Evolutionary conservation across 257 asterid genomes (phyloP), one percentile per base, ranked within the genome.

Genomic region (Petrea volubilis): DNA sequence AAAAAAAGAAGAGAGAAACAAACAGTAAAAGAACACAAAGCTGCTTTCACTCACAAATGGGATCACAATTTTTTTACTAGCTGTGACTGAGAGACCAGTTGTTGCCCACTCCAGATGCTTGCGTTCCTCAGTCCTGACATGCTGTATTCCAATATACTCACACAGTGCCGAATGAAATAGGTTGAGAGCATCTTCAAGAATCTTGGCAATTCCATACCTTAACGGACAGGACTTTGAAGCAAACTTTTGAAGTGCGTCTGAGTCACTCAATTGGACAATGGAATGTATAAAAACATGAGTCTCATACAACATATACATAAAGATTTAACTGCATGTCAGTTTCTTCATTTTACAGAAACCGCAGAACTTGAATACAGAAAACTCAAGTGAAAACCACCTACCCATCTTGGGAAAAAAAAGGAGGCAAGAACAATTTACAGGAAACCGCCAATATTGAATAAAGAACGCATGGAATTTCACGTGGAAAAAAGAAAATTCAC

Each of bases 201-300:
- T 87, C 86, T 89, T 94, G 55, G 88, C 71, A 64, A 79, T 66
- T 75, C 97, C 97, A 74, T 89, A 87, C 74, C 97, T 89, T 46
- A 94, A 75, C 20, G 97, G 86, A 79, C 97, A 86, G 51, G 98
- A 94, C 78, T 87, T 91, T 20, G 98, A 94, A 67, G 97, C 96
- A 74, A 91, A 89, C 76, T 89, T 94, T 74, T 81, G 87, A 28
- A 79, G 73, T 60, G 96, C 89, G 74, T 91, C 96, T 0, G 80
- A 64, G 67, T 84, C 96, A 77, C 75, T 82, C 71, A 68, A 57
- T 97, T 94, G 78, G 78, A 68, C 60, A 67, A 80, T 31, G 56
- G 76, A 63, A 67, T 47, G 53, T 31, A 66, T 3, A 64, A 23
- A 60, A 70, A 49, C 64, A 57, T 60, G 33, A 46, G 64, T 50